Base-by-base conservation (phyloP, 2,329 filamentous ascomycete genomes). In the Neodidymelliopsis sp. region DNA sequence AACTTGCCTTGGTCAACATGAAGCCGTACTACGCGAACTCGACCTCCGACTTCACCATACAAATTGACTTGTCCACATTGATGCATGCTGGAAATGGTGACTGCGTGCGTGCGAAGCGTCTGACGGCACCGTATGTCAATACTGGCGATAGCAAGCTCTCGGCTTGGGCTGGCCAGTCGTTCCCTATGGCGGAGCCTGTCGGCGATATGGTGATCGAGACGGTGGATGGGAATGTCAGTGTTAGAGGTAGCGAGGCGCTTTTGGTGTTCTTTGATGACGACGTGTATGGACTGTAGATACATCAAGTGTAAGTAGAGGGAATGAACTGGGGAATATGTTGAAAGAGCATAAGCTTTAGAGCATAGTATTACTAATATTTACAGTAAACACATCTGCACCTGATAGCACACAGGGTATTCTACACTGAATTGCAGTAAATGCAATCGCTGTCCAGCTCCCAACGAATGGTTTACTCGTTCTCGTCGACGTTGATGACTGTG, bases 401-500 rank as follows among this genome's bases (percentile, higher is more conserved):
- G n/a, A n/a, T n/a, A n/a, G n/a, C n/a, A n/a, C n/a, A n/a, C n/a
- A n/a, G n/a, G n/a, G n/a, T n/a, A n/a, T n/a, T n/a, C n/a, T n/a
- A n/a, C n/a, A n/a, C n/a, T n/a, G n/a, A n/a, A n/a, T n/a, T n/a
- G n/a, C n/a, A n/a, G n/a, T n/a, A n/a, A 29, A 29, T 9, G 4
- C 6, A 29, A 7, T 29, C 27, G 11, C 11, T 3, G 6, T 22
- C 9, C 18, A 10, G 6, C 11, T 6, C 18, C 15, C n/a, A n/a
- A 7, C 6, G 16, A 20, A 45, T 9, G 19, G 6, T 67, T 70
- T 86, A 87, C 76, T 86, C 80, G 67, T 87, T 83, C 59, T 85
- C 84, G 30, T 79, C 71, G 53, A 85, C 71, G 61, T 84, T 79
- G 64, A 88, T 63, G 2, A 73, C 69, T 0, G 81, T 84, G 60